Percentiles rank a stretch among this genome's conserved stretches.
Conservation (phyloP, 163 green algal genomes). For the Botryococcus braunii region DNA sequence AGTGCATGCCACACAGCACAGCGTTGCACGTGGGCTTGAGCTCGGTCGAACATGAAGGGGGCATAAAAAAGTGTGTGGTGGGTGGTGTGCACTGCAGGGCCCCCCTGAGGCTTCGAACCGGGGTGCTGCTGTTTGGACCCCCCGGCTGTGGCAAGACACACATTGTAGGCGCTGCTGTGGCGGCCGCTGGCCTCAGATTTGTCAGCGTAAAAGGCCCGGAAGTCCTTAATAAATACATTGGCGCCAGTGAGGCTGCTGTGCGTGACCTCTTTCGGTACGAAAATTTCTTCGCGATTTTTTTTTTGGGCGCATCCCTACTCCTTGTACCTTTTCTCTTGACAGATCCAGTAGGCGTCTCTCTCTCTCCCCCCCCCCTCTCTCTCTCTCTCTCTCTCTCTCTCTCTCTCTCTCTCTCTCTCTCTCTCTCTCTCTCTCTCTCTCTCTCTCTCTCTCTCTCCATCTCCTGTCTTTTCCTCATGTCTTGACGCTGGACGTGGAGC, state of each 20-base stretch:
- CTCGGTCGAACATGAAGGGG: background rate
- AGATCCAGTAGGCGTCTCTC: too few relatives aligned
- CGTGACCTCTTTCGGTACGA: slow-evolving; percentile 69
- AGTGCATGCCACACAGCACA: background rate
- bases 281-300: too few relatives aligned
- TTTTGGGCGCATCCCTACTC: too few relatives aligned
- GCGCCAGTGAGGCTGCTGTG: slow-evolving; percentile 85
- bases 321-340: too few relatives aligned
- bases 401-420: too few relatives aligned
- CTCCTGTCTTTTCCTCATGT: too few relatives aligned
- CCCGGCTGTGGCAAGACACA: slow-evolving; percentile 95
- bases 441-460: too few relatives aligned
- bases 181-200: slow-evolving; percentile 60
- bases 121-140: slow-evolving; percentile 93
- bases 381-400: too few relatives aligned
- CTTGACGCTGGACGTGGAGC: too few relatives aligned
- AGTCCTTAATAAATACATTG: slow-evolving; percentile 99
- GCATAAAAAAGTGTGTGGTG: background rate
- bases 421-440: too few relatives aligned
- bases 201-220: slow-evolving; percentile 90
- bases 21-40: background rate
- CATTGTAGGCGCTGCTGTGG: slow-evolving; percentile 64
- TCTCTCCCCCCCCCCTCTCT: too few relatives aligned
- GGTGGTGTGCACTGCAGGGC: slow-evolving; percentile 38
- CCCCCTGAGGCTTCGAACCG: slow-evolving; percentile 80